These are phyloP conservation scores for Aspergillus piperis DNA, from an alignment of 2,329 filamentous ascomycete species.

Conservation along the genomic window DNA sequence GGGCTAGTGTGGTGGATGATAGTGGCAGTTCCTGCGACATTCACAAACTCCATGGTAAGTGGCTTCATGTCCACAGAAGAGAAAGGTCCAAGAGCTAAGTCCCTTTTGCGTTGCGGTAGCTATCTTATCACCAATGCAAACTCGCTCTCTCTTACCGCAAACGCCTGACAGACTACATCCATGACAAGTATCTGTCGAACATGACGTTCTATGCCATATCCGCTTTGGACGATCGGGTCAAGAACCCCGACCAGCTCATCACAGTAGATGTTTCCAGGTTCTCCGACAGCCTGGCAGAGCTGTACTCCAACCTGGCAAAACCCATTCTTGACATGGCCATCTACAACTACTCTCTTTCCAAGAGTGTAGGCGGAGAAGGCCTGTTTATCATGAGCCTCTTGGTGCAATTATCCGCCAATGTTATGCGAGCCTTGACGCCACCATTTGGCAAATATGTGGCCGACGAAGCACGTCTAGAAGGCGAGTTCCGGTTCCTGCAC, in stretches of 20 bases:
- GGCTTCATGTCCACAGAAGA: background rate
- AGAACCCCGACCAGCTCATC: conserved; percentile 96
- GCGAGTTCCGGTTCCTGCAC: conserved; percentile 95
- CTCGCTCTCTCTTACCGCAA: conserved; percentile 91
- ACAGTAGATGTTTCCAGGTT: conserved; percentile 96
- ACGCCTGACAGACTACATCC: conserved; percentile 88
- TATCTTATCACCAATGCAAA: conserved; percentile 96
- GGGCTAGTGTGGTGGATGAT: conserved; percentile 98
- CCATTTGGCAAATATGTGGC: conserved; percentile 98
- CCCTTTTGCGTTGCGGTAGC: conserved; percentile 50
- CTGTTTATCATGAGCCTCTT: conserved; percentile 93
- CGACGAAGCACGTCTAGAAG: conserved; percentile 90
- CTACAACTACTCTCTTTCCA: conserved; percentile 91
- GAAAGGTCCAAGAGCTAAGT: background rate
- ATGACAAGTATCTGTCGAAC: conserved; percentile 93
- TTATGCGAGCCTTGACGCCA: conserved; percentile 92
- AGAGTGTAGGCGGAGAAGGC: conserved; percentile 93
- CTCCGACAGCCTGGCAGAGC: conserved; percentile 87
- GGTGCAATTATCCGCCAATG: conserved; percentile 86
- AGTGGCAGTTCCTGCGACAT: conserved; percentile 91
- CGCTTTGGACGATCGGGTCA: conserved; percentile 93
- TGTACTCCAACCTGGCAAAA: conserved; percentile 96
- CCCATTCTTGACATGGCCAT: conserved; percentile 93
- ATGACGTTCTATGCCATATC: conserved; percentile 98
- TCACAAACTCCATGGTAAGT: conserved; percentile 96